Evolutionary conservation across 495 filamentous ascomycete genomes (phyloP).

Genomic region (Neurospora sp.): DNA sequence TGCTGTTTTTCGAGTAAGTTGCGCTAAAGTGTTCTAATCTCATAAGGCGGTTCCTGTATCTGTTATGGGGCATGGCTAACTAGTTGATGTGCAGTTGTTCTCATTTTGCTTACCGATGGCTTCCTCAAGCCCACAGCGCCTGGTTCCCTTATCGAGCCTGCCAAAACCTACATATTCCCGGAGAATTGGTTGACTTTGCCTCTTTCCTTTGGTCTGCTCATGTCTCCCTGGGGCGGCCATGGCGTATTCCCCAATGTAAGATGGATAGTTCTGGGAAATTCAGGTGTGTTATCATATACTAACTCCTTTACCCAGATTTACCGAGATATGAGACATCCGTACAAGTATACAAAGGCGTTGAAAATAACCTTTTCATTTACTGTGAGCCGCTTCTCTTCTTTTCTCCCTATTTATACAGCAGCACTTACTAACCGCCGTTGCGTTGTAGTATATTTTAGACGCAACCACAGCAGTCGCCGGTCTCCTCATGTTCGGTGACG

Average conservation of each 20-base stretch:
- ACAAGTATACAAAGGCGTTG: constrained; percentile 69
- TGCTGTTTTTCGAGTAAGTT: constrained; percentile 75
- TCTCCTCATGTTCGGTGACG: constrained; percentile 87
- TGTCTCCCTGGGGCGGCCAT: constrained; percentile 96
- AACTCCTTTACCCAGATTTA: constrained; percentile 53
- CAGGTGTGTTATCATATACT: neutral
- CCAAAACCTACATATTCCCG: constrained; percentile 67
- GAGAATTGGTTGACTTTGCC: constrained; percentile 81
- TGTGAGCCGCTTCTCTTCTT: constrained; percentile 37
- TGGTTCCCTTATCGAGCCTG: constrained; percentile 79
- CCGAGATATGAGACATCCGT: constrained; percentile 91
- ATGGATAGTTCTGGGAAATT: neutral
- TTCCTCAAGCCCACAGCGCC: constrained; percentile 69
- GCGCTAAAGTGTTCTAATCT: neutral
- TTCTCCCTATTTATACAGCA: neutral
- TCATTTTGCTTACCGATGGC: constrained; percentile 75
- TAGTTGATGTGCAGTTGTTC: constrained; percentile 48
- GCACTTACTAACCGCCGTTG: neutral
- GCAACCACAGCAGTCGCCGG: constrained; percentile 70
- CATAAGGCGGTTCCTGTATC: neutral
- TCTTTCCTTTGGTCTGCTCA: constrained; percentile 87
- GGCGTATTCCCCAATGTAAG: constrained; percentile 77
- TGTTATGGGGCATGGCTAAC: constrained; percentile 4
- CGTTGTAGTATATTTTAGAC: constrained; percentile 62
- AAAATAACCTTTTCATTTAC: constrained; percentile 84